Conservation (phyloP, 2,329 filamentous ascomycete species). For the Tolypocladium sp. region DNA sequence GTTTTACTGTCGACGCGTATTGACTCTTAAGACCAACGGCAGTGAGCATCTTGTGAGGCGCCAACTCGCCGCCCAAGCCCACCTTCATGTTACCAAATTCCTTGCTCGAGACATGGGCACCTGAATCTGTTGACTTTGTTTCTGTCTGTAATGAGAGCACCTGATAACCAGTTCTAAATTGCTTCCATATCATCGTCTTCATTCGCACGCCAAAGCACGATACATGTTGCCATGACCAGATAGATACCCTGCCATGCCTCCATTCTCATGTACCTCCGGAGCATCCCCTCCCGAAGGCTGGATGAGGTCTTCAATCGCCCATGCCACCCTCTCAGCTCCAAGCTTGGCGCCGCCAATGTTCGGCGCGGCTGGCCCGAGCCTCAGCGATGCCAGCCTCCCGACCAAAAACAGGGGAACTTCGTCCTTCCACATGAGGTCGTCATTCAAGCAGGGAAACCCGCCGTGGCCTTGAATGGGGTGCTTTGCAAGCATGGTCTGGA, state of each 20-base stretch:
- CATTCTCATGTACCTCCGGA: conserved; percentile 1
- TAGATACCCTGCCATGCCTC: conserved; percentile 17
- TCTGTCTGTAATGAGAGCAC: too few species aligned
- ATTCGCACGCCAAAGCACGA: conserved; percentile 12
- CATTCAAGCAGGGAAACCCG: conserved; percentile 63
- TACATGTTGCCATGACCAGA: conserved; percentile 28
- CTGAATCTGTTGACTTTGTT: background rate
- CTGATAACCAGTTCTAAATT: too few species aligned
- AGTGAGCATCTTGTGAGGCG: too few species aligned
- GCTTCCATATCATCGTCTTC: background rate
- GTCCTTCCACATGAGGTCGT: conserved; percentile 67
- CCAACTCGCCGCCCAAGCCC: too few species aligned
- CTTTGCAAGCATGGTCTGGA: conserved; percentile 48
- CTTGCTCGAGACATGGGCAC: background rate
- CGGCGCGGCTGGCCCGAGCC: conserved; percentile 61
- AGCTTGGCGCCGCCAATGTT: conserved; percentile 67
- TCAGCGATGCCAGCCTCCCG: conserved; percentile 56
- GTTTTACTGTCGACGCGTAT: too few species aligned
- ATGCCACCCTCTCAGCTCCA: conserved; percentile 65
- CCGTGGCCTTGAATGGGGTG: conserved; percentile 54
- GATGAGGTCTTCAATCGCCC: conserved; percentile 54
- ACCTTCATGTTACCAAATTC: background rate
- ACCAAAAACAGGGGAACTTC: conserved; percentile 67
- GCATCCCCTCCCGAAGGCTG: conserved; percentile 8
- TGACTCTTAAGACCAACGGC: too few species aligned